Evolutionary conservation across 148 eudicot genomes (phyloP).

Genomic region (Cornus suecica): DNA sequence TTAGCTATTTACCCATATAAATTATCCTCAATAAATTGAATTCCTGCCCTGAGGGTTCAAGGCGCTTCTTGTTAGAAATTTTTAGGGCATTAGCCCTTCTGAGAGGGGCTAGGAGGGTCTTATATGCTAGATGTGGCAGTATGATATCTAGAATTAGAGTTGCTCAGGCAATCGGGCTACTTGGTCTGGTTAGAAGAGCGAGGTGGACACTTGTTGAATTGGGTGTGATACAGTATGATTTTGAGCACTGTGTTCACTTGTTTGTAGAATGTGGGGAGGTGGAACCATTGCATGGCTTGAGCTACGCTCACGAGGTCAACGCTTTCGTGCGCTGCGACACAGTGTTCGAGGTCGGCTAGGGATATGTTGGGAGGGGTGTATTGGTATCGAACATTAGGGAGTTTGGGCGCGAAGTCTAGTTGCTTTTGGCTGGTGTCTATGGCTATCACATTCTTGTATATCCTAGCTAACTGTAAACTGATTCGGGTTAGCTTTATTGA

Average conservation of each 20-base stretch:
- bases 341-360: conserved; percentile 21
- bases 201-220: conserved; percentile 33
- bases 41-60: conserved; percentile 22
- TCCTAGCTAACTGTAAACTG: conserved; percentile 38
- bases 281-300: conserved; percentile 87
- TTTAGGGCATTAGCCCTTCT: conserved; percentile 48
- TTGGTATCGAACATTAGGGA: conserved; percentile 62
- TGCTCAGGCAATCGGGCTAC: conserved; percentile 60
- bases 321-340: conserved; percentile 33
- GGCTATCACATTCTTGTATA: conserved; percentile 66
- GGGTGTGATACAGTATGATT: too few relatives aligned
- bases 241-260: conserved; percentile 57
- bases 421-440: conserved; percentile 83
- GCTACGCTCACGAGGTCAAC: conserved; percentile 70
- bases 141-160: conserved; percentile 52
- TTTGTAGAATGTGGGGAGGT: conserved; percentile 56
- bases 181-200: conserved; percentile 40
- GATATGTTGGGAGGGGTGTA: conserved; percentile 49
- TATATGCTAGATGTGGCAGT: conserved; percentile 40
- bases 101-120: conserved; percentile 39
- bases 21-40: conserved; percentile 30
- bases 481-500: not conserved
- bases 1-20: too few relatives aligned
- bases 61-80: conserved; percentile 39
- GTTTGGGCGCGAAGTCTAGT: conserved; percentile 61